A percentile compares a stretch with the other conserved stretches of the same genome.
Conservation (phyloP, 148 eudicot species). For the Pharnaceum exiguum region DNA sequence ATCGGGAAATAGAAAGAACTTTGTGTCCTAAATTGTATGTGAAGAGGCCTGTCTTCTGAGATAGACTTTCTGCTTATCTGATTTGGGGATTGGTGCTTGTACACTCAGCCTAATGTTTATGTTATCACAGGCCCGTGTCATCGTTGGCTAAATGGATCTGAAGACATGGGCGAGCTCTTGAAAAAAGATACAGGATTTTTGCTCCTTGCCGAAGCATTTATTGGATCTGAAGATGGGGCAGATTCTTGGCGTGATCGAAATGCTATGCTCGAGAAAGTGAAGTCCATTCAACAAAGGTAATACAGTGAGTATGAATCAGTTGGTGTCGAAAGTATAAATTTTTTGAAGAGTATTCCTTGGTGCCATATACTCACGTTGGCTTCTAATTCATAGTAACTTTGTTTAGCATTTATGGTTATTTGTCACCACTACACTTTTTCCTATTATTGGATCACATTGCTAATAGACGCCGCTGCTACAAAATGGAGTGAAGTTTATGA, state of each 20-base stretch:
- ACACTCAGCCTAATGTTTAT: neutral
- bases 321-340: neutral
- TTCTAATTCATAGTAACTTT: too few species aligned
- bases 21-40: neutral
- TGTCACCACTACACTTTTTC: too few species aligned
- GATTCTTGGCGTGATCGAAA: slow-evolving; percentile 21
- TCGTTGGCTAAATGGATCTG: slow-evolving; percentile 63
- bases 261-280: slow-evolving; percentile 52
- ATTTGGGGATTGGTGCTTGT: neutral
- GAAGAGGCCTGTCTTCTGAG: neutral
- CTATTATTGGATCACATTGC: too few species aligned
- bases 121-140: slow-evolving; percentile 60
- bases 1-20: too few species aligned
- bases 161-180: slow-evolving; percentile 24
- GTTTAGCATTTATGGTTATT: too few species aligned
- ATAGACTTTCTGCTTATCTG: neutral
- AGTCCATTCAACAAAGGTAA: slow-evolving; percentile 87
- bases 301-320: slow-evolving; percentile 13
- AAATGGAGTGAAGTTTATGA: too few species aligned
- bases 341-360: too few species aligned
- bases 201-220: slow-evolving; percentile 52
- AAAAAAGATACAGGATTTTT: slow-evolving; percentile 44
- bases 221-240: slow-evolving; percentile 31
- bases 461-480: too few species aligned
- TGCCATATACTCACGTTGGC: too few species aligned